Evolutionary conservation across 129 eudicot species (phyloP).

Genomic region (Lonicera japonica): DNA sequence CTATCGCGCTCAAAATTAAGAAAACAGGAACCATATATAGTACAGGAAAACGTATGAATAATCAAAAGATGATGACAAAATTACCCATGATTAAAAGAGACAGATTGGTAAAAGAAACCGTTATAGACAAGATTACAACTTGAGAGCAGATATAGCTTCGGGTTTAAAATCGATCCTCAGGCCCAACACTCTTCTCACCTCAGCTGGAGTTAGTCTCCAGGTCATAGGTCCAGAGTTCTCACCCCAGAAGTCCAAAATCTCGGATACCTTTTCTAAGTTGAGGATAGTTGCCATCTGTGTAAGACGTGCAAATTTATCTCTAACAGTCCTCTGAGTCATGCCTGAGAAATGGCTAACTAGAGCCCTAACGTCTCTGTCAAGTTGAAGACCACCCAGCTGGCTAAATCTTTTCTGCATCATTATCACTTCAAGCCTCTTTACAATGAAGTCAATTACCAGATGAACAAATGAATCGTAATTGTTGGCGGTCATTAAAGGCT

Average conservation of each 20-base stretch:
- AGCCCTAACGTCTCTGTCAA: constrained; percentile 76
- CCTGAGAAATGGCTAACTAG: constrained; percentile 86
- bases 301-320: constrained; percentile 90
- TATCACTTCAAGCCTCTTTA: constrained; percentile 84
- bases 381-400: constrained; percentile 91
- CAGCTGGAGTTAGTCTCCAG: constrained; percentile 94
- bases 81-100: not conserved
- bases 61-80: not conserved
- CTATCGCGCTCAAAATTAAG: not conserved
- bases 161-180: constrained; percentile 83
- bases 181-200: constrained; percentile 85
- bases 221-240: constrained; percentile 98
- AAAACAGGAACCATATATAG: not conserved
- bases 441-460: constrained; percentile 71
- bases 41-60: not conserved
- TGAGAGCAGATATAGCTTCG: constrained; percentile 90
- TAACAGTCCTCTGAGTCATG: constrained; percentile 89
- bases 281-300: constrained; percentile 95
- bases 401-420: constrained; percentile 96
- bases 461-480: constrained; percentile 78
- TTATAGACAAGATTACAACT: constrained; percentile 36
- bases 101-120: not conserved
- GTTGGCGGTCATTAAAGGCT: constrained; percentile 77
- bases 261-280: constrained; percentile 86
- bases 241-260: constrained; percentile 96